These are phyloP conservation scores for Rhodotorula graminis DNA, from an alignment of 768 basidiomycete genomes.

Conservation along the genomic window DNA sequence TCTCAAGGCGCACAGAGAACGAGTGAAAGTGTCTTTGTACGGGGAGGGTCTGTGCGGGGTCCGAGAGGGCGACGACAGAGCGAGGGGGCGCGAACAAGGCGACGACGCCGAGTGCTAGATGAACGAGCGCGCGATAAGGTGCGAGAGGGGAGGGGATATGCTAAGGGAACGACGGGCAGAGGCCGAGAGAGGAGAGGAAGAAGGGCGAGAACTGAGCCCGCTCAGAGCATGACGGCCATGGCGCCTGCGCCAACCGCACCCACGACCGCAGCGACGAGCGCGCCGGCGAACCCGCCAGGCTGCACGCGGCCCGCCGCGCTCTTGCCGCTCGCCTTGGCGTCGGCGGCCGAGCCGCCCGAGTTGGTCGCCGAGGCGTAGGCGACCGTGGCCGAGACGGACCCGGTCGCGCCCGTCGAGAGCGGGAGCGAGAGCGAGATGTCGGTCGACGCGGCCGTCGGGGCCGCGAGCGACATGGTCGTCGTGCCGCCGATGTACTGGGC, in stretches of 20 bases:
- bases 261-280: conserved; percentile 2
- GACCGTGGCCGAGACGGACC: conserved; percentile 19
- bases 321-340: background rate
- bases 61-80: too few relatives aligned
- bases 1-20: background rate
- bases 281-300: background rate
- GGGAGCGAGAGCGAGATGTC: conserved; percentile 18
- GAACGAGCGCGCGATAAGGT: too few relatives aligned
- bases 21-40: background rate
- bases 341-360: background rate
- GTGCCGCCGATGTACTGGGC: conserved; percentile 26
- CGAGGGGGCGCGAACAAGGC: too few relatives aligned
- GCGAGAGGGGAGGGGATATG: too few relatives aligned
- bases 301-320: background rate
- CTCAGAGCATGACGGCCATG: background rate
- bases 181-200: too few relatives aligned
- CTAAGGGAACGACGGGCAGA: too few relatives aligned
- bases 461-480: conserved; percentile 20
- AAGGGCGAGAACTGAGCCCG: background rate
- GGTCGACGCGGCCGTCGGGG: conserved; percentile 25
- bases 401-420: conserved; percentile 21
- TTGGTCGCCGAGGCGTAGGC: background rate
- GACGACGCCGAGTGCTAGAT: too few relatives aligned
- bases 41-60: background rate
- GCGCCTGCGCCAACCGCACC: background rate